Percentiles rank a stretch among this genome's conserved stretches.
Conservation (phyloP, 2,329 filamentous ascomycete species). For the Fusarium longipes region DNA sequence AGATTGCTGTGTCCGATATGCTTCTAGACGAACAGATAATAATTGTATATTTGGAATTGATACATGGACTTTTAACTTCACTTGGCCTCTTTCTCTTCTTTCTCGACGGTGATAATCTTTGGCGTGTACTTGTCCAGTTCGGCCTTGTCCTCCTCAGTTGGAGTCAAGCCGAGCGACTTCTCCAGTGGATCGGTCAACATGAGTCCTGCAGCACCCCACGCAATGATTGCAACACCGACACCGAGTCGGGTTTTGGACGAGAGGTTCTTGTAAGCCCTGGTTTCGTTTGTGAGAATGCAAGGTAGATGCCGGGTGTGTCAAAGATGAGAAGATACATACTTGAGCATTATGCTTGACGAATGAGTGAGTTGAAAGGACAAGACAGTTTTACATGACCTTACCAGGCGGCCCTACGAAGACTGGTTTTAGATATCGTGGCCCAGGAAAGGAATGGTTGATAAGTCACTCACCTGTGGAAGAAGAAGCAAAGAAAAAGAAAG, state of each 20-base stretch:
- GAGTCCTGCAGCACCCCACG: slow-evolving; percentile 80
- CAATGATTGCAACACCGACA: slow-evolving; percentile 79
- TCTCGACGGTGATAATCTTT: slow-evolving; percentile 70
- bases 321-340: slow-evolving; percentile 15
- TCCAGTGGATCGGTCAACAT: slow-evolving; percentile 79
- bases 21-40: not conserved
- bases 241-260: slow-evolving; percentile 75
- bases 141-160: slow-evolving; percentile 78
- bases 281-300: slow-evolving; percentile 7
- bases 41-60: too few relatives aligned
- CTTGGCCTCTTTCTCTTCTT: slow-evolving; percentile 29
- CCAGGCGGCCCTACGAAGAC: not conserved
- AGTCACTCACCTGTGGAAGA: not conserved
- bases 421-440: not conserved
- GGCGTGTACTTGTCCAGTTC: slow-evolving; percentile 71
- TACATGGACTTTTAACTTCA: not conserved
- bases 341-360: slow-evolving; percentile 36
- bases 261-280: slow-evolving; percentile 77
- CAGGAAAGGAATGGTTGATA: not conserved
- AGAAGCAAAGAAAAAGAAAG: not conserved
- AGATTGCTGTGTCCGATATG: not conserved
- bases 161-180: slow-evolving; percentile 76
- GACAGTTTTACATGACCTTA: slow-evolving; percentile 16
- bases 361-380: not conserved
- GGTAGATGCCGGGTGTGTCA: not conserved